Conservation (phyloP, 78 protist species). For the Dictyostelium citrinum region DNA sequence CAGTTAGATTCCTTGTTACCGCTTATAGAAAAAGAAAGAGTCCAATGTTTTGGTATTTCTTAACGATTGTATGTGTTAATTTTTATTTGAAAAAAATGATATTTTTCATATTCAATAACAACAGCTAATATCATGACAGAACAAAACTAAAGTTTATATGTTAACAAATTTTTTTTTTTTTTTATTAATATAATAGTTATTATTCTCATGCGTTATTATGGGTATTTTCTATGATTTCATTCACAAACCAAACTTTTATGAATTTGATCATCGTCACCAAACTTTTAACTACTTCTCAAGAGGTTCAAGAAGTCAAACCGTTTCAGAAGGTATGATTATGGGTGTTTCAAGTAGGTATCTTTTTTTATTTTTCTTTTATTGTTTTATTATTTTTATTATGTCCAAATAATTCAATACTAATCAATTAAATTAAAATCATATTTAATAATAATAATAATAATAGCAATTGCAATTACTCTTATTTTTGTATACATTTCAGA, state of each 20-base stretch:
- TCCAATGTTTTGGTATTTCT: slow-evolving; percentile 32
- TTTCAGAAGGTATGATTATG: slow-evolving; percentile 59
- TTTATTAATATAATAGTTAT: neutral
- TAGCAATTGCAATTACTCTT: slow-evolving; percentile 22
- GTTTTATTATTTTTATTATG: neutral
- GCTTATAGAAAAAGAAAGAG: neutral
- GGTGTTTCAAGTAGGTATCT: slow-evolving; percentile 18
- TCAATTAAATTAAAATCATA: neutral
- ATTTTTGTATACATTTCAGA: slow-evolving; percentile 39
- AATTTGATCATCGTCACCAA: neutral
- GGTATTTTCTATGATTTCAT: slow-evolving; percentile 61
- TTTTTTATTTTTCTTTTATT: neutral
- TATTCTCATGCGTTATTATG: slow-evolving; percentile 24
- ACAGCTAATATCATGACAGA: no score
- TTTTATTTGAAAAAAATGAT: neutral
- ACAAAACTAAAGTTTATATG: no score
- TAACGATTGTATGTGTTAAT: neutral
- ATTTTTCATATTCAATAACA: neutral
- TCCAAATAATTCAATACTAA: neutral
- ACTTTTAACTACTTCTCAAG: slow-evolving; percentile 4
- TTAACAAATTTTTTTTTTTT: neutral
- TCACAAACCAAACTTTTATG: slow-evolving; percentile 49
- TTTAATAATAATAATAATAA: neutral
- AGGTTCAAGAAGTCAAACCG: slow-evolving; percentile 55
- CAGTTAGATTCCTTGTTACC: neutral